Percentiles rank a stretch among this genome's conserved stretches.
phyloP scores from a whole-genome alignment of 2,329 filamentous ascomycete genomes.

The Diaporthe citrichinensis region DNA sequence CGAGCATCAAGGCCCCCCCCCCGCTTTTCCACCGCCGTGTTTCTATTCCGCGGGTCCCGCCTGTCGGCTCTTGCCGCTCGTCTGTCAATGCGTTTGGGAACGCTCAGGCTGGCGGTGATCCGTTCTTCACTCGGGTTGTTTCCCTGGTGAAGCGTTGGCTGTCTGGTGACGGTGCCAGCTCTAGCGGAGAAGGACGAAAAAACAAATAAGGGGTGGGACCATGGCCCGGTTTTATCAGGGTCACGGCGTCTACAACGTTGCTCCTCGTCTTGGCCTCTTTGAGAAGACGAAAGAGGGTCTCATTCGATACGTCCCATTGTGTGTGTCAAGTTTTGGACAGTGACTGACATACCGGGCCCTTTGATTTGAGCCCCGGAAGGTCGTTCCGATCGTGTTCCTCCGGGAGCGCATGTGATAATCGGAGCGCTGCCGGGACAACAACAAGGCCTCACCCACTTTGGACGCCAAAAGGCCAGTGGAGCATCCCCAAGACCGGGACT shows the following conservation, averaged over 20 bases:
- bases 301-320: background rate
- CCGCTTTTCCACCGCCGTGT: background rate
- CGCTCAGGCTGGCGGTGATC: conserved; percentile 1
- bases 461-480: background rate
- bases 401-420: background rate
- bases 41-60: conserved; percentile 19
- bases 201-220: conserved; percentile 21
- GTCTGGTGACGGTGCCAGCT: background rate
- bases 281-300: background rate
- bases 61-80: conserved; percentile 15
- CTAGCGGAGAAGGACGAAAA: background rate
- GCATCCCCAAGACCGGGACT: background rate
- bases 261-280: conserved; percentile 8
- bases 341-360: background rate
- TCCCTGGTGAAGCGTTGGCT: background rate
- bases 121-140: conserved; percentile 4
- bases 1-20: background rate
- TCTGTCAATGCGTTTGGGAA: conserved; percentile 18
- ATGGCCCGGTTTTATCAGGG: conserved; percentile 15
- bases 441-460: background rate
- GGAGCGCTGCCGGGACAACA: background rate
- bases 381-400: background rate
- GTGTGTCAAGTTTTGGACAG: background rate
- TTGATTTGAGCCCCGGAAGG: background rate
- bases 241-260: conserved; percentile 2